Base-by-base conservation (phyloP, 768 basidiomycete genomes). In the Amanita muscaria region DNA sequence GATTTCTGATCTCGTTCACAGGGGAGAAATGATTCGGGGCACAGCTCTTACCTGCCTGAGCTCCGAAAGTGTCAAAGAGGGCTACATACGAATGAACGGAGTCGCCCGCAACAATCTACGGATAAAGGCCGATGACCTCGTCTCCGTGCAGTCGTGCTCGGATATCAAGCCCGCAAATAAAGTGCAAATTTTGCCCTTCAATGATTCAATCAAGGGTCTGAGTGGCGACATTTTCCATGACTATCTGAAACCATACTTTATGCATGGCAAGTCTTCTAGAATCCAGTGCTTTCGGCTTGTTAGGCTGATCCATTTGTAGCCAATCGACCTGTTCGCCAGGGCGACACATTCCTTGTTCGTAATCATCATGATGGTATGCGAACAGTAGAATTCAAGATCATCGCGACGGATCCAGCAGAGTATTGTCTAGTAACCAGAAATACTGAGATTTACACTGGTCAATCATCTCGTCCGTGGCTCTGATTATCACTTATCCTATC, bases 111-210 rank as follows among this genome's bases (percentile, higher is more conserved):
- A 97, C 71, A 98, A 99, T 68, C 68, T 98, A 37, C 88, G 94
- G 44, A 89, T 98, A 54, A 98, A 97, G 71, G 82, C 98, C 33
- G 94, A 88, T 33, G 96, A 99, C 64, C 75, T 98, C 44, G 91
- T 91, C 60, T 88, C 88, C 50, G 92, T 99, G 1, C 93, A 98
- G 64, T 80, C 89, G 56, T 97, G 93, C 61, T 77, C 85, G 48
- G 94, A 98, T 58, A 97, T 98, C 74, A 96, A 97, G 67, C 98
- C 98, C 63, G 96, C 94, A 53, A 98, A 99, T 63, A 84, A 94
- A 44, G 80, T 99, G 32, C 96, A 98, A 61, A 77, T 99, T 49
- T 73, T 99, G 12, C 96, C 96, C 1, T 98, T 99, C 59, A 96
- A 97, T 56, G 96, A 99, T 69, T 98, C 96, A 5, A 71, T 98